These are phyloP conservation scores for Citrus reticulata DNA, from an alignment of 345 rosid genomes.

Conservation along the genomic window DNA sequence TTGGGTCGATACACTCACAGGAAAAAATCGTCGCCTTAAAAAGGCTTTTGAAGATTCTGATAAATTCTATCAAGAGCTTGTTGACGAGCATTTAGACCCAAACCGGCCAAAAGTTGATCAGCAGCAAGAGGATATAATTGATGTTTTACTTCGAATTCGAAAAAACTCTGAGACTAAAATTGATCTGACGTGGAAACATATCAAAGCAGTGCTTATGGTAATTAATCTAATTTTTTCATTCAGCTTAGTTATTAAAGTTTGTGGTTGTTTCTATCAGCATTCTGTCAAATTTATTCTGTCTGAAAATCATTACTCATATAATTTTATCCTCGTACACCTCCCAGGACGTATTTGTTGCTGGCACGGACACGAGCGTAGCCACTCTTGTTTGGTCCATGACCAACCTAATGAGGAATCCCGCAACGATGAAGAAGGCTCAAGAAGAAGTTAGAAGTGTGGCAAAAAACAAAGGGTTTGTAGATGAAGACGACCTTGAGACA, in stretches of 20 bases:
- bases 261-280: not conserved
- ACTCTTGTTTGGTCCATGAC: slow-evolving; percentile 33
- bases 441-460: slow-evolving; percentile 15
- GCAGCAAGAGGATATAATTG: slow-evolving; percentile 22
- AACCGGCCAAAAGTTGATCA: not conserved
- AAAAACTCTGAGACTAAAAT: slow-evolving; percentile 10
- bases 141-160: slow-evolving; percentile 19
- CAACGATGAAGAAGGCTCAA: slow-evolving; percentile 22
- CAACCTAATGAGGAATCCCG: slow-evolving; percentile 19
- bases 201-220: slow-evolving; percentile 39
- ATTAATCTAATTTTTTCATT: not conserved
- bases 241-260: not conserved
- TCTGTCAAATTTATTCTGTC: too few relatives aligned
- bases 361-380: slow-evolving; percentile 22
- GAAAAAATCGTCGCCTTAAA: slow-evolving; percentile 12
- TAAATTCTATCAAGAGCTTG: slow-evolving; percentile 24
- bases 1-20: slow-evolving; percentile 25
- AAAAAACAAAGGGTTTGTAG: slow-evolving; percentile 15
- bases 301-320: too few relatives aligned
- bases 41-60: slow-evolving; percentile 24
- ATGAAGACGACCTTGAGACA: slow-evolving; percentile 19
- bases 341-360: slow-evolving; percentile 30
- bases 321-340: not conserved
- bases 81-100: slow-evolving; percentile 32
- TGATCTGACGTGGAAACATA: slow-evolving; percentile 25